A percentile compares a stretch with the other conserved stretches of the same genome.
phyloP scores from a whole-genome alignment of 83 land plant genomes.

The Diphasiastrum complanatum region DNA sequence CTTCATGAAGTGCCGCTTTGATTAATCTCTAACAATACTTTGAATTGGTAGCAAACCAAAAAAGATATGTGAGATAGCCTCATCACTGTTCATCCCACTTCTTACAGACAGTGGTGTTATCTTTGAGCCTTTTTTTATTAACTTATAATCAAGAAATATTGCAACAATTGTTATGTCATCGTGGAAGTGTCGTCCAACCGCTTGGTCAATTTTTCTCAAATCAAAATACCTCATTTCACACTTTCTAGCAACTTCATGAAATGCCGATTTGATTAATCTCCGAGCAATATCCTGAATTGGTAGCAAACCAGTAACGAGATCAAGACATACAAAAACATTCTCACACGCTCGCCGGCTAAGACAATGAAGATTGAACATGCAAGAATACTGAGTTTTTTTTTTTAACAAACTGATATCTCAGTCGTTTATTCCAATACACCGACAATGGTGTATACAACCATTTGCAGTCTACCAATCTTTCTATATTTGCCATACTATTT shows the following conservation, averaged over 20 bases:
- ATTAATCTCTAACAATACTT: too few relatives aligned
- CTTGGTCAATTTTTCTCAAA: conserved; percentile 24
- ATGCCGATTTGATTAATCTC: conserved; percentile 26
- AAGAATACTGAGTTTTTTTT: too few relatives aligned
- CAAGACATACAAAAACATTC: not conserved
- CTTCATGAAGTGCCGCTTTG: too few relatives aligned
- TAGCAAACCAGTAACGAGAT: not conserved
- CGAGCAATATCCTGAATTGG: conserved; percentile 33
- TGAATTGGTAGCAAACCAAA: too few relatives aligned
- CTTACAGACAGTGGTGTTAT: conserved; percentile 20
- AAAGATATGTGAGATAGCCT: too few relatives aligned
- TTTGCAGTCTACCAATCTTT: too few relatives aligned
- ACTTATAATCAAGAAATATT: conserved; percentile 23
- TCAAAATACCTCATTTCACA: conserved; percentile 34
- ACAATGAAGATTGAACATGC: too few relatives aligned
- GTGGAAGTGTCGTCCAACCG: conserved; percentile 33
- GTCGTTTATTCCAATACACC: too few relatives aligned
- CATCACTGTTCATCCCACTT: conserved; percentile 18
- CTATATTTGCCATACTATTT: too few relatives aligned
- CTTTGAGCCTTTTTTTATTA: conserved; percentile 11
- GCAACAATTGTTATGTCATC: conserved; percentile 37
- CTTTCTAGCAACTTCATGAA: conserved; percentile 34
- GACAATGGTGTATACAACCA: too few relatives aligned
- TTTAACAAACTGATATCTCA: too few relatives aligned
- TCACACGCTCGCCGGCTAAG: too few relatives aligned